A percentile compares a stretch with the other conserved stretches of the same genome.
phyloP scores from a whole-genome alignment of 768 basidiomycete genomes.

The Serendipita indica region DNA sequence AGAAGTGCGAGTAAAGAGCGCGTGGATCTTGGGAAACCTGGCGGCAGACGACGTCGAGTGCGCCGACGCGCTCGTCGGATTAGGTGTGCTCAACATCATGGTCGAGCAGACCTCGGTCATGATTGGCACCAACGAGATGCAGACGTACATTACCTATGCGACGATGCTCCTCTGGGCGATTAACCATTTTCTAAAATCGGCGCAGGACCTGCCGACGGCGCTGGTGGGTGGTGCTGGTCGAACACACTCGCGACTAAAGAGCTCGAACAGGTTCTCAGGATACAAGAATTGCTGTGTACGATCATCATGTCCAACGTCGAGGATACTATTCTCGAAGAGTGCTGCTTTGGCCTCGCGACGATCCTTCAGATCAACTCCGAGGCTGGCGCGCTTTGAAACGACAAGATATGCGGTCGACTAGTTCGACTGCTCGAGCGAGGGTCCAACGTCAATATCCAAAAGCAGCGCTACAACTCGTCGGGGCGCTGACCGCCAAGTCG shows the following conservation, averaged over 20 bases:
- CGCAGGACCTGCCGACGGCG: not conserved
- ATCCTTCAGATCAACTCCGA: not conserved
- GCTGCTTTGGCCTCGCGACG: not conserved
- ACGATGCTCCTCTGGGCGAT: slow-evolving; percentile 7
- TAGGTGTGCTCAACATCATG: not conserved
- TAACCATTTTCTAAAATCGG: slow-evolving; percentile 4
- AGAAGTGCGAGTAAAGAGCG: not conserved
- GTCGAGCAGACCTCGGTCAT: not conserved
- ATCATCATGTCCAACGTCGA: not conserved
- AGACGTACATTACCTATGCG: not conserved
- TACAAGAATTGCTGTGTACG: slow-evolving; percentile 2
- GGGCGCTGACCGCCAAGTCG: not conserved
- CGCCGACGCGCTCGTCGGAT: not conserved
- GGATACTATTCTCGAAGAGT: not conserved
- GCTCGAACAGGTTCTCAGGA: not conserved
- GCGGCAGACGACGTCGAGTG: slow-evolving; percentile 4
- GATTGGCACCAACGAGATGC: not conserved
- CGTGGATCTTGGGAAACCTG: slow-evolving; percentile 8
- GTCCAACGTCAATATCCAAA: not conserved
- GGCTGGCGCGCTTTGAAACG: not conserved
- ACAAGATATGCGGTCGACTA: not conserved
- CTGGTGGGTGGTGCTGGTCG: not conserved
- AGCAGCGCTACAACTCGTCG: not conserved
- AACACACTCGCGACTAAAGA: not conserved
- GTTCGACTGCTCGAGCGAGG: not conserved